phyloP scores from a whole-genome alignment of 2,329 filamentous ascomycete genomes.

The Lecanicillium sp. region DNA sequence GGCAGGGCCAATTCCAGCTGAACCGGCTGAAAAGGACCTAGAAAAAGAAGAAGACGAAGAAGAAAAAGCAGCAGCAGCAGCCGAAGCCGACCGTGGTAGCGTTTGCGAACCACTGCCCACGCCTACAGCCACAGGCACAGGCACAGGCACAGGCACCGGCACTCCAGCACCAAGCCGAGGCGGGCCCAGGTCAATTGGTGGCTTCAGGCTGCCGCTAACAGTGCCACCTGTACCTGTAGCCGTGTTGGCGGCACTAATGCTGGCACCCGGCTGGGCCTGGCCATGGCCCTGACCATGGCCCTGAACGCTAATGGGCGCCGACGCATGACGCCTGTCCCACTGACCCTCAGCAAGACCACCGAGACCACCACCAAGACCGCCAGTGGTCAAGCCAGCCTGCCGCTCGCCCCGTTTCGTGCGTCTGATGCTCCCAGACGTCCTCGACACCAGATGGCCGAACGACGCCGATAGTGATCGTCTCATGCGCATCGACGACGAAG shows the following conservation, averaged over 20 bases:
- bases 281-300: too few relatives aligned
- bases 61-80: slow-evolving; percentile 7
- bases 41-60: too few relatives aligned
- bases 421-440: slow-evolving; percentile 48
- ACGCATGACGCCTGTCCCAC: slow-evolving; percentile 47
- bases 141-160: too few relatives aligned
- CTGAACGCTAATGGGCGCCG: slow-evolving; percentile 39
- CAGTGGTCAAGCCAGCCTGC: slow-evolving; percentile 26
- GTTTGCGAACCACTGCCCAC: too few relatives aligned
- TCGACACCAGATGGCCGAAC: slow-evolving; percentile 52
- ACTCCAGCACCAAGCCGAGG: slow-evolving; percentile 21
- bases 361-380: too few relatives aligned
- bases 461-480: slow-evolving; percentile 55
- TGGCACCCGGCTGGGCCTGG: too few relatives aligned
- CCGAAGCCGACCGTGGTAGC: slow-evolving; percentile 2
- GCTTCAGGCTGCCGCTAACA: slow-evolving; percentile 17
- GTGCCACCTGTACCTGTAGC: too few relatives aligned
- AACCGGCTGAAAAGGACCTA: too few relatives aligned
- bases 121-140: too few relatives aligned
- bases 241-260: too few relatives aligned
- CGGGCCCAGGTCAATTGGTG: slow-evolving; percentile 18
- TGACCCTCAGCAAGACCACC: too few relatives aligned
- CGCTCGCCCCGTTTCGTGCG: slow-evolving; percentile 43
- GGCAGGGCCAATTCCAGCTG: too few relatives aligned
- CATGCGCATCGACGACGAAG: slow-evolving; percentile 36